Evolutionary conservation across 768 basidiomycete genomes (phyloP).

Genomic region (Tulasnella calospora): DNA sequence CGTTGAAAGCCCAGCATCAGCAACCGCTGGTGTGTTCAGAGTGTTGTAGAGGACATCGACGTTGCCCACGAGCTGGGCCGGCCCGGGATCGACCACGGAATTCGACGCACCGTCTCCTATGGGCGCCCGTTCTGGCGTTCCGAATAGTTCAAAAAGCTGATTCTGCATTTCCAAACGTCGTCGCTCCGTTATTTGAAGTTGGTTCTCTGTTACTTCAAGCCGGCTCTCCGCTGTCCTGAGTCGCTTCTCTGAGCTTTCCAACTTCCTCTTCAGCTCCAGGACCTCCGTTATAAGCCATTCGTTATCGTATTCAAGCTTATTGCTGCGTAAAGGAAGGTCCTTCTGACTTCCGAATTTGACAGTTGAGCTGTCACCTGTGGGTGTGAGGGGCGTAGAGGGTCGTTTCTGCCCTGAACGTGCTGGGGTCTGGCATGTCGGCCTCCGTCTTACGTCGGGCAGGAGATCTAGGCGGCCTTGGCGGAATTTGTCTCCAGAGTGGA

Average conservation of each 20-base stretch:
- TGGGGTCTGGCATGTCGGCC: neutral
- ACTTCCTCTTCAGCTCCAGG: neutral
- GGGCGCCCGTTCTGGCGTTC: too few relatives aligned
- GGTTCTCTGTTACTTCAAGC: too few relatives aligned
- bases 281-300: neutral
- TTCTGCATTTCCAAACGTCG: too few relatives aligned
- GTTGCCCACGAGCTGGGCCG: too few relatives aligned
- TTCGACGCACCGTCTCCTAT: too few relatives aligned
- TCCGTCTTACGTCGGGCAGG: neutral
- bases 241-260: neutral
- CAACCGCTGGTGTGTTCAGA: too few relatives aligned
- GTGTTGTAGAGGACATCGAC: too few relatives aligned
- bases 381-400: neutral
- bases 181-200: too few relatives aligned
- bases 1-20: too few relatives aligned
- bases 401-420: neutral
- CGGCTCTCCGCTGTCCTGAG: neutral
- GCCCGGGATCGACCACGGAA: too few relatives aligned
- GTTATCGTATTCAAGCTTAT: neutral
- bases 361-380: neutral
- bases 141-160: too few relatives aligned
- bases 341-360: neutral
- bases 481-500: neutral
- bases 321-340: neutral
- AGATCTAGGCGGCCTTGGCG: neutral